phyloP scores from a whole-genome alignment of 495 filamentous ascomycete species.

The Chaetomidium leptoderma region DNA sequence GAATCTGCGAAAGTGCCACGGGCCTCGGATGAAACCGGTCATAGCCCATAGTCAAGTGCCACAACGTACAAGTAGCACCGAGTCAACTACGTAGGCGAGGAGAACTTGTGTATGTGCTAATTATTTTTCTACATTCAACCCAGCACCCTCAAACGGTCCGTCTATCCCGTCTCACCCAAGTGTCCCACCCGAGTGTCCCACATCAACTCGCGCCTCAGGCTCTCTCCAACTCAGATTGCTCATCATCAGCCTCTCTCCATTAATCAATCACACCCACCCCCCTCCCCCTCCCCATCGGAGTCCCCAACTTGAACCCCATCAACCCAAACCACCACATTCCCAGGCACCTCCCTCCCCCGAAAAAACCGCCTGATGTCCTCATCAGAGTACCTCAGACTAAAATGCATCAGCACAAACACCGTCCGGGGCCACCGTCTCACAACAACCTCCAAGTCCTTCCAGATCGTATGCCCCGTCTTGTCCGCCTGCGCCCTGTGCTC shows the following conservation, averaged over 20 bases:
- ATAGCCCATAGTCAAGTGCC: too few relatives aligned
- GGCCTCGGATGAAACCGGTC: too few relatives aligned
- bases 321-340: slow-evolving; percentile 39
- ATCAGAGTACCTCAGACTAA: slow-evolving; percentile 36
- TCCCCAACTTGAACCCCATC: too few relatives aligned
- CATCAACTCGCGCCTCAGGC: not conserved
- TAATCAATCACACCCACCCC: not conserved
- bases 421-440: slow-evolving; percentile 29
- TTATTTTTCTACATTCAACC: too few relatives aligned
- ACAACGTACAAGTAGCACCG: too few relatives aligned
- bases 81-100: too few relatives aligned
- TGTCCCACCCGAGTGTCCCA: too few relatives aligned
- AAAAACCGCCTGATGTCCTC: slow-evolving; percentile 35
- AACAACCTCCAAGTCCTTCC: slow-evolving; percentile 34
- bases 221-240: not conserved
- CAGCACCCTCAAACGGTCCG: too few relatives aligned
- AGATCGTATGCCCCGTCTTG: slow-evolving; percentile 37
- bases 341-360: slow-evolving; percentile 22
- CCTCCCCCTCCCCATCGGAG: slow-evolving; percentile 5
- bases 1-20: too few relatives aligned
- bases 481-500: slow-evolving; percentile 33
- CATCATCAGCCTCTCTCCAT: not conserved
- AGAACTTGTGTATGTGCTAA: too few relatives aligned
- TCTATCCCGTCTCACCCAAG: too few relatives aligned
- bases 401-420: slow-evolving; percentile 38